These are phyloP conservation scores for Alternaria brassicae DNA, from an alignment of 2,329 filamentous ascomycete species.

Conservation along the genomic window DNA sequence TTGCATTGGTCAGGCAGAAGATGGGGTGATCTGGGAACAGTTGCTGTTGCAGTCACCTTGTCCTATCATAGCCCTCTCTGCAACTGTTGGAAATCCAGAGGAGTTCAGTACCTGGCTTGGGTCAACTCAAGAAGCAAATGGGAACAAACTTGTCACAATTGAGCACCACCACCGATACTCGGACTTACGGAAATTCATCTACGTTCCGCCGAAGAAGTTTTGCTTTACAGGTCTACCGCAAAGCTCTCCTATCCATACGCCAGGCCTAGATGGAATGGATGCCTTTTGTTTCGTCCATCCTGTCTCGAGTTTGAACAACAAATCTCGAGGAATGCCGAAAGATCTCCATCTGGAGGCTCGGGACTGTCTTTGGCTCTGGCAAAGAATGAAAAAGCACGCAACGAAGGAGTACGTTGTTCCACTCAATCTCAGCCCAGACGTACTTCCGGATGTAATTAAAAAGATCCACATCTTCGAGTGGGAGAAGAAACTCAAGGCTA, in stretches of 20 bases:
- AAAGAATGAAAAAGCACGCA: conserved; percentile 66
- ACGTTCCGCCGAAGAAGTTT: conserved; percentile 24
- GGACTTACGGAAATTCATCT: conserved; percentile 72
- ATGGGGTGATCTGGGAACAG: conserved; percentile 80
- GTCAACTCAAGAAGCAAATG: conserved; percentile 67
- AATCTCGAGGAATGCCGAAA: conserved; percentile 67
- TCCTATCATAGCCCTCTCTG: conserved; percentile 78
- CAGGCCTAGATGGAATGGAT: not conserved
- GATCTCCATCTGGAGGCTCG: conserved; percentile 73
- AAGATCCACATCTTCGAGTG: conserved; percentile 72
- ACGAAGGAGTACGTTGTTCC: conserved; percentile 60
- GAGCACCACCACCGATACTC: conserved; percentile 74
- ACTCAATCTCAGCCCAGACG: conserved; percentile 57
- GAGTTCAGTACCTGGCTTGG: conserved; percentile 73
- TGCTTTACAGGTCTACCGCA: conserved; percentile 8
- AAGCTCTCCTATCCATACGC: not conserved
- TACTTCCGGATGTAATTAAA: conserved; percentile 61
- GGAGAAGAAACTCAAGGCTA: conserved; percentile 66
- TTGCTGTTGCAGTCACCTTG: conserved; percentile 75
- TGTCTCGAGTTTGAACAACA: conserved; percentile 59
- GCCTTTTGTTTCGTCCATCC: conserved; percentile 59
- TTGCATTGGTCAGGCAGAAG: conserved; percentile 76
- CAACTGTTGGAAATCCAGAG: conserved; percentile 76
- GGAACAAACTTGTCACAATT: conserved; percentile 71
- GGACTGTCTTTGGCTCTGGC: conserved; percentile 72